Evolutionary conservation across 495 filamentous ascomycete genomes (phyloP), one percentile per base, ranked within the genome.

Genomic region (Penicillium fimorum): DNA sequence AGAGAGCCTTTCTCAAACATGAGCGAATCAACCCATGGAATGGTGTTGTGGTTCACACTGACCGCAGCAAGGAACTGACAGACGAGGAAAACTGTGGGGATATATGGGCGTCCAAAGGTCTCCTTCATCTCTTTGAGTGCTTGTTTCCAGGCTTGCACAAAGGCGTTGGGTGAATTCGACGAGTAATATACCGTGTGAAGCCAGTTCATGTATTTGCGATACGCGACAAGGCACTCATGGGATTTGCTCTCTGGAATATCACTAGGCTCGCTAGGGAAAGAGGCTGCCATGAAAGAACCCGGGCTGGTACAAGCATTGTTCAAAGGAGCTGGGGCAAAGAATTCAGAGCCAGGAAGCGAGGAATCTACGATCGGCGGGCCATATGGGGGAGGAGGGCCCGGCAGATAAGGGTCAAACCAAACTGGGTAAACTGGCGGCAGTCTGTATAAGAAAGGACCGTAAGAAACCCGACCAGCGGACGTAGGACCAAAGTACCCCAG

Each of bases 41-140:
- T 30, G 15, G n/a, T 7, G 27, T 29, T 7, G 2, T 27, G 44
- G n/a, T 47, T 47, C 9, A 18, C 44, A 30, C 44, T 47, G n/a
- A 47, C 44, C 10, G 44, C 44, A n/a, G 44, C 15, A 30, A 47
- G 44, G n/a, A 47, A 47, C 17, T 47, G 44, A 30, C 18, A 30
- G n/a, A 47, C 27, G 29, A 47, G 2, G 27, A 30, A 47, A 8
- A 47, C 3, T 0, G 27, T 47, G 10, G 44, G 44, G 30, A 32
- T n/a, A 11, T 29, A 5, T 5, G 27, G 44, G 13, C 7, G 27
- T 10, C 44, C 25, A 30, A 47, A 47, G 15, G 25, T n/a, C 4
- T 47, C 15, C 13, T 5, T 47, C 44, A 47, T 47, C 24, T 47
- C 44, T 30, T 32, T 30, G 8, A 30, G 15, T 1, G 44, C 44